A percentile compares a stretch with the other conserved stretches of the same genome.
Conservation (phyloP, 192 early-diverging fungal genomes). For the Endogone sp. region DNA sequence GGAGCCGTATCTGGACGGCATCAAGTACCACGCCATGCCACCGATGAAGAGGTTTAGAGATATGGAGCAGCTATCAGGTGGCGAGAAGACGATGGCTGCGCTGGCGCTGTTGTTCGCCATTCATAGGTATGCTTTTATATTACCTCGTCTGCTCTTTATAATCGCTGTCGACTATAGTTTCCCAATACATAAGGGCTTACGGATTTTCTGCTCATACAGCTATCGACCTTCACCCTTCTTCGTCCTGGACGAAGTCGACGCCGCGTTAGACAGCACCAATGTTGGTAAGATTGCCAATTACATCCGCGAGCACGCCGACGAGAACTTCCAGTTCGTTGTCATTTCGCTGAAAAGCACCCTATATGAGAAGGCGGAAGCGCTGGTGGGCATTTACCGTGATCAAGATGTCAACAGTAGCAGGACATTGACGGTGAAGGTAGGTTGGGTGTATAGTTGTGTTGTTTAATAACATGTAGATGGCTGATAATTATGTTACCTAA, state of each 20-base stretch:
- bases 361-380: constrained; percentile 87
- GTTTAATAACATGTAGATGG: neutral
- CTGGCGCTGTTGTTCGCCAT: constrained; percentile 96
- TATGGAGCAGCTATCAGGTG: constrained; percentile 98
- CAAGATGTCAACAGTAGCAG: constrained; percentile 78
- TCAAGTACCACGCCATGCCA: constrained; percentile 99
- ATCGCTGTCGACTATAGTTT: neutral
- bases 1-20: constrained; percentile 91
- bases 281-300: constrained; percentile 91
- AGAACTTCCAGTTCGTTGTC: constrained; percentile 92
- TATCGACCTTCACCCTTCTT: constrained; percentile 98
- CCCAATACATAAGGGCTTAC: too few relatives aligned
- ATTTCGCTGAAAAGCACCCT: constrained; percentile 94
- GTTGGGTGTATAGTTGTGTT: neutral
- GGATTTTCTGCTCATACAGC: constrained; percentile 37
- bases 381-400: constrained; percentile 97
- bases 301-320: constrained; percentile 67
- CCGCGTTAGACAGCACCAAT: constrained; percentile 96
- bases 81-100: constrained; percentile 98
- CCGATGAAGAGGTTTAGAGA: constrained; percentile 99
- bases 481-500: too few relatives aligned
- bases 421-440: constrained; percentile 71
- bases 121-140: constrained; percentile 50
- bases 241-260: constrained; percentile 99
- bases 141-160: neutral